Evolutionary conservation across 805 yeast species (phyloP).

Genomic region (Torulaspora maleeae): DNA sequence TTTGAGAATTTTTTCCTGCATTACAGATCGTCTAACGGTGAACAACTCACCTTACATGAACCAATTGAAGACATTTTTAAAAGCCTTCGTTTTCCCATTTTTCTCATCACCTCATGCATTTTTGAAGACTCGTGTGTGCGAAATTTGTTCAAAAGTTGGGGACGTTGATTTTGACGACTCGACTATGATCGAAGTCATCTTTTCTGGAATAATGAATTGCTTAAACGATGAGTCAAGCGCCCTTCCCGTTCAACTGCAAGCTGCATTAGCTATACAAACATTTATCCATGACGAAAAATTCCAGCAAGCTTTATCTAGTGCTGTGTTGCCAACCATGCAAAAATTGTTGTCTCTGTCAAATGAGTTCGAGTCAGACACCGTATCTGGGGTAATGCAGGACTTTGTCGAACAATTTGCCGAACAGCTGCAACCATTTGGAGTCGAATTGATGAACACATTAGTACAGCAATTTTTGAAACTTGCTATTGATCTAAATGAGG

Average conservation of each 20-base stretch:
- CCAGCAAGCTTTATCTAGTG: conserved; percentile 58
- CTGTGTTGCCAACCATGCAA: conserved; percentile 79
- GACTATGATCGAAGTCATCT: conserved; percentile 37
- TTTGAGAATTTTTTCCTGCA: conserved; percentile 69
- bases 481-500: conserved; percentile 65
- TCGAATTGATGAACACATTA: conserved; percentile 57
- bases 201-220: conserved; percentile 43
- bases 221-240: conserved; percentile 42
- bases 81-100: conserved; percentile 63
- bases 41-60: conserved; percentile 52
- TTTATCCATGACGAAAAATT: conserved; percentile 62
- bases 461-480: conserved; percentile 69
- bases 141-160: conserved; percentile 60
- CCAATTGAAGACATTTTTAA: conserved; percentile 67
- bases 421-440: conserved; percentile 86
- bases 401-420: conserved; percentile 85
- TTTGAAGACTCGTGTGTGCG: conserved; percentile 70
- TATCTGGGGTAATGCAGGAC: conserved; percentile 90
- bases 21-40: conserved; percentile 53
- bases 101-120: conserved; percentile 59
- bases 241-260: conserved; percentile 76
- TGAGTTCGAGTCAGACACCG: conserved; percentile 78
- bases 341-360: conserved; percentile 68
- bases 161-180: conserved; percentile 48
- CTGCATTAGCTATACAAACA: conserved; percentile 81